Conservation (phyloP, 73 alveolate species). For the Tetrahymena malaccensis region DNA sequence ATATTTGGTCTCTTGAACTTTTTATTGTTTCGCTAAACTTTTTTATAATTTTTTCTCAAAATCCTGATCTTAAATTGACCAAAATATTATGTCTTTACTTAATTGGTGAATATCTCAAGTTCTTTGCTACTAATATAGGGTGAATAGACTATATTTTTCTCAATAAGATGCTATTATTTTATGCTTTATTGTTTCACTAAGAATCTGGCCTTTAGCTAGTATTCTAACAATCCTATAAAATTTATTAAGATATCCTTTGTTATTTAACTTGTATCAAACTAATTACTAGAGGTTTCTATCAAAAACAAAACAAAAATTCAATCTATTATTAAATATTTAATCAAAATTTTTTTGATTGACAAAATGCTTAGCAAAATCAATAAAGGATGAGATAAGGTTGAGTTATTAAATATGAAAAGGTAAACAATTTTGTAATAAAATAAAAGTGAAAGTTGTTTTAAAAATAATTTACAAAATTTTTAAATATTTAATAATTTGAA, state of each 20-base stretch:
- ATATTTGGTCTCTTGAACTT: not conserved
- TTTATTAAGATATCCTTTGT: not conserved
- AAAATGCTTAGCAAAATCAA: too few species aligned
- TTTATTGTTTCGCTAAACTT: not conserved
- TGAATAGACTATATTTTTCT: not conserved
- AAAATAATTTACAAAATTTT: too few species aligned
- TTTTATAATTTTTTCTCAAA: not conserved
- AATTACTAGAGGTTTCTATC: too few species aligned
- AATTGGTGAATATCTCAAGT: not conserved
- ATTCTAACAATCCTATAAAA: not conserved
- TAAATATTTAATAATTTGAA: too few species aligned
- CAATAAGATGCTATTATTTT: not conserved
- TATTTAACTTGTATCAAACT: too few species aligned
- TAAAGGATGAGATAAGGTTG: too few species aligned
- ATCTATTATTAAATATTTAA: too few species aligned
- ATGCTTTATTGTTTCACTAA: not conserved
- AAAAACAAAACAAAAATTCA: too few species aligned
- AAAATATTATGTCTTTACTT: not conserved
- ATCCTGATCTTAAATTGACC: not conserved
- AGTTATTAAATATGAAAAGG: too few species aligned
- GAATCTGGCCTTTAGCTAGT: not conserved
- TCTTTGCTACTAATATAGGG: not conserved
- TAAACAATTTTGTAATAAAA: too few species aligned
- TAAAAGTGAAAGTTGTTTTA: too few species aligned
- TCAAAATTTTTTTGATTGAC: too few species aligned